A percentile compares a stretch with the other conserved stretches of the same genome.
phyloP scores from a whole-genome alignment of 2,329 filamentous ascomycete genomes.

The Talaromyces sp. region DNA sequence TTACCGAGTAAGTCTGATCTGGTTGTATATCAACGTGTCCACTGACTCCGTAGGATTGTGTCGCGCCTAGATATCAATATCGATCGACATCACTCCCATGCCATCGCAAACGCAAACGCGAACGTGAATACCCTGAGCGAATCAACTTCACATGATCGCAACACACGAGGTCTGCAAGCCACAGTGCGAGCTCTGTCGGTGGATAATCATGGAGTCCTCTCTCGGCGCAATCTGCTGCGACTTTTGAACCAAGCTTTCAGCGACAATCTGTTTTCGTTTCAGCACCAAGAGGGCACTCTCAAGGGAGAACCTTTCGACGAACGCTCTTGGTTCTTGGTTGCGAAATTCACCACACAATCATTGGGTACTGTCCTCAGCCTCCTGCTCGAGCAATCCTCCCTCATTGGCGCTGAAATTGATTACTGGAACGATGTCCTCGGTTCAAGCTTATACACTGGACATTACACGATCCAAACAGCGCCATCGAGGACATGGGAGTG shows the following conservation, averaged over 20 bases:
- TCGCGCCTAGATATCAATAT: constrained; percentile 15
- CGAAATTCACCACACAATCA: constrained; percentile 11
- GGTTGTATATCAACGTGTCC: background rate
- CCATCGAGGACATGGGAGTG: constrained; percentile 7
- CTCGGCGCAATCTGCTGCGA: constrained; percentile 11
- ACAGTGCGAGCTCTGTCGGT: constrained; percentile 12
- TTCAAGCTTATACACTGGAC: constrained; percentile 13
- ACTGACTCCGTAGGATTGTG: constrained; percentile 9
- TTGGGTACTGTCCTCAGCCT: constrained; percentile 9
- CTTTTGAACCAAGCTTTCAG: constrained; percentile 3
- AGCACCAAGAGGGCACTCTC: background rate
- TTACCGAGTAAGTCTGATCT: background rate
- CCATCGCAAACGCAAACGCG: background rate
- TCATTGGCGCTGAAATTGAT: constrained; percentile 13
- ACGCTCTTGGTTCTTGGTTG: constrained; percentile 14
- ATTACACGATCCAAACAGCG: constrained; percentile 15
- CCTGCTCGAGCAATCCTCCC: constrained; percentile 11
- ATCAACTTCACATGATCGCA: background rate
- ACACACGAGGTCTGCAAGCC: background rate
- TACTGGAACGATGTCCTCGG: constrained; percentile 16
- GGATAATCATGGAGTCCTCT: constrained; percentile 7
- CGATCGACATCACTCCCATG: constrained; percentile 8
- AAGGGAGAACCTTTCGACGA: background rate
- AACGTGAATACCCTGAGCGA: background rate
- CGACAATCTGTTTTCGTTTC: background rate